Conservation (phyloP, 768 basidiomycete species). For the Hysterangium stoloniferum region DNA sequence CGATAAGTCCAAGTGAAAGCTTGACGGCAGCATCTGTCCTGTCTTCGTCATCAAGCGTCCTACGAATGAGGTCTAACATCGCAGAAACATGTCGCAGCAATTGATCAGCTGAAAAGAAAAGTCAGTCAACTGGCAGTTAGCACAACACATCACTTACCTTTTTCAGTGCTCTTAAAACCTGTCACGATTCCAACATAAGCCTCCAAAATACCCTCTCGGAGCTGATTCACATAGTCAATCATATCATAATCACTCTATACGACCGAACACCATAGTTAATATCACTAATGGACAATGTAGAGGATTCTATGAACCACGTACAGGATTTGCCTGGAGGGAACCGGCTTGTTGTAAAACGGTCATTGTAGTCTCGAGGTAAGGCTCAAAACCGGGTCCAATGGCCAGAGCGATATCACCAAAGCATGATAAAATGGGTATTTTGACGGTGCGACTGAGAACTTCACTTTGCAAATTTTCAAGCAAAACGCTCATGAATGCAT, state of each 20-base stretch:
- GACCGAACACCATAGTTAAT: background rate
- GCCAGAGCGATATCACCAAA: slow-evolving; percentile 97
- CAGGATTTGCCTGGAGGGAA: slow-evolving; percentile 77
- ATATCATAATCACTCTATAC: slow-evolving; percentile 75
- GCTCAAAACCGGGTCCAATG: slow-evolving; percentile 77
- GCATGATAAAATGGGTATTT: slow-evolving; percentile 91
- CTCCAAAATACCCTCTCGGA: slow-evolving; percentile 94
- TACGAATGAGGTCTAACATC: slow-evolving; percentile 77
- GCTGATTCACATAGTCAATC: slow-evolving; percentile 81
- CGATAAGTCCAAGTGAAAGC: slow-evolving; percentile 76
- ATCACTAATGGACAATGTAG: background rate
- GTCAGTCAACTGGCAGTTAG: slow-evolving; percentile 11
- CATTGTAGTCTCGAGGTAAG: slow-evolving; percentile 88
- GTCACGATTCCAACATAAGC: slow-evolving; percentile 94
- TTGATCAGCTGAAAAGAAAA: slow-evolving; percentile 33
- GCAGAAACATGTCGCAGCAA: slow-evolving; percentile 63
- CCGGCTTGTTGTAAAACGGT: slow-evolving; percentile 87
- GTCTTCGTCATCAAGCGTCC: slow-evolving; percentile 74
- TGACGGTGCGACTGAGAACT: slow-evolving; percentile 86
- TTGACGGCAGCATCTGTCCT: slow-evolving; percentile 70
- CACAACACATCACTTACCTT: slow-evolving; percentile 40
- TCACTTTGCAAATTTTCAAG: slow-evolving; percentile 88
- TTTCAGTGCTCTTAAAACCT: slow-evolving; percentile 76
- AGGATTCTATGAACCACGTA: slow-evolving; percentile 35
- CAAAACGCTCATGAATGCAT: slow-evolving; percentile 86